These are phyloP conservation scores for Ophiostoma perfectum DNA, from an alignment of 2,329 filamentous ascomycete species.

Conservation along the genomic window DNA sequence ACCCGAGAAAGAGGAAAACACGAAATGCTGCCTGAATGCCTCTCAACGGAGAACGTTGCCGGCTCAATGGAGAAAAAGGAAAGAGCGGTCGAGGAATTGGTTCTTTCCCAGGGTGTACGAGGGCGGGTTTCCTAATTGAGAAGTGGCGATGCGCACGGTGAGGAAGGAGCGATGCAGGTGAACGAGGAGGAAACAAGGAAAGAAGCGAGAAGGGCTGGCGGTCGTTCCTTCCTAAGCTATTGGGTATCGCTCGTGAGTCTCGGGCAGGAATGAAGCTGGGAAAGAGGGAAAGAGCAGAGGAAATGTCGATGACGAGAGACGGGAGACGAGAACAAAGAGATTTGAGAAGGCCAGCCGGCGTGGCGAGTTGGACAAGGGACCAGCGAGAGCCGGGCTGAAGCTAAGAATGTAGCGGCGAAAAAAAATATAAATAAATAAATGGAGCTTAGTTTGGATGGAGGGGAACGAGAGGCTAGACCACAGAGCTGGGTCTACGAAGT, in stretches of 20 bases:
- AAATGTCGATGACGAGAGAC: neutral
- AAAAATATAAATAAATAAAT: neutral
- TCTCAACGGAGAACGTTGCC: neutral
- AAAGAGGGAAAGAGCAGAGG: neutral
- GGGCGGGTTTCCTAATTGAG: constrained; percentile 14
- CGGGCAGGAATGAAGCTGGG: neutral
- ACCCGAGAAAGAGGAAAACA: neutral
- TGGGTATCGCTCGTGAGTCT: neutral
- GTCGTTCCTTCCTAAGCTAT: neutral
- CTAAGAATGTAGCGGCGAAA: constrained; percentile 1
- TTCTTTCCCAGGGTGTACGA: neutral
- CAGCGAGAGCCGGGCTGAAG: neutral
- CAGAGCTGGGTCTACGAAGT: neutral
- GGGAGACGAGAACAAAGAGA: neutral
- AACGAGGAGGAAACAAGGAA: neutral
- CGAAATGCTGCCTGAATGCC: neutral
- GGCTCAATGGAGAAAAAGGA: neutral
- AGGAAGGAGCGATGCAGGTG: constrained; percentile 10
- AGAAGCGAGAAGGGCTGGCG: neutral
- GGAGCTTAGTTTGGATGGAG: neutral
- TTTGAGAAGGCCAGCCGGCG: neutral
- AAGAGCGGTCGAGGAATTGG: constrained; percentile 10
- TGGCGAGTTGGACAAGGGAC: constrained; percentile 7
- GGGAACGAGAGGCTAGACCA: neutral
- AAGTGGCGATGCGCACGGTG: constrained; percentile 17